Base-by-base conservation (phyloP, 2,329 filamentous ascomycete genomes). In the Cytospora schulzeri region DNA sequence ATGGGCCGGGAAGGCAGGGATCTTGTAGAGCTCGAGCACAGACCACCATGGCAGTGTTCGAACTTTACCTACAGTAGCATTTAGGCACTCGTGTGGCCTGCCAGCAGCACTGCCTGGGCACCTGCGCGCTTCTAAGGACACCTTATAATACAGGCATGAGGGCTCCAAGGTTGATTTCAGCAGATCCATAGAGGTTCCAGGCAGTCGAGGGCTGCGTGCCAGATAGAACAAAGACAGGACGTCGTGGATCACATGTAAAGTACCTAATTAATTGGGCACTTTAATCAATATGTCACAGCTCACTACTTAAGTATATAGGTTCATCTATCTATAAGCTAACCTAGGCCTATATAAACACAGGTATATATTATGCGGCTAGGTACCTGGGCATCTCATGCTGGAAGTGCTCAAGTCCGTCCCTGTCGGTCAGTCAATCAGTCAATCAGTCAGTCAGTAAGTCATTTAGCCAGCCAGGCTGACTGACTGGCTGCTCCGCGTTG, bases 1-100 rank as follows among this genome's bases (percentile, higher is more conserved):
- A 26, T 17, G 60, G 60, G 53, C 54, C 60, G 29, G 14, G 29
- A 33, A 29, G 50, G 41, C 60, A 62, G 52, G 60, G 60, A 51
- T 62, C 41, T 33, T 28, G 38, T n/a, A 24, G 35, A 31, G 52
- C 38, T 60, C 9, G 7, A 14, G 35, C 58, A 60, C 52, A 45
- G 58, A 54, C 51, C 17, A 60, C n/a, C 50, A 41, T 3, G 29
- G 11, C 17, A 35, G 33, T 53, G 17, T 12, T 9, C 17, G 29
- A n/a, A 17, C 31, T 35, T 2, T 22, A 22, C 19, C n/a, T 48
- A 24, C 17, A 12, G 45, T 24, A 48, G 45, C 45, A 14, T 11
- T 19, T 6, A 35, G n/a, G 29, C 17, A 45, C 22, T 11, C n/a
- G 35, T 15, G 24, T 26, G 22, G 57, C 17, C 17, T 3, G 33